These are phyloP conservation scores for Pinus taeda DNA, from an alignment of 75 land plant genomes.

Conservation along the genomic window DNA sequence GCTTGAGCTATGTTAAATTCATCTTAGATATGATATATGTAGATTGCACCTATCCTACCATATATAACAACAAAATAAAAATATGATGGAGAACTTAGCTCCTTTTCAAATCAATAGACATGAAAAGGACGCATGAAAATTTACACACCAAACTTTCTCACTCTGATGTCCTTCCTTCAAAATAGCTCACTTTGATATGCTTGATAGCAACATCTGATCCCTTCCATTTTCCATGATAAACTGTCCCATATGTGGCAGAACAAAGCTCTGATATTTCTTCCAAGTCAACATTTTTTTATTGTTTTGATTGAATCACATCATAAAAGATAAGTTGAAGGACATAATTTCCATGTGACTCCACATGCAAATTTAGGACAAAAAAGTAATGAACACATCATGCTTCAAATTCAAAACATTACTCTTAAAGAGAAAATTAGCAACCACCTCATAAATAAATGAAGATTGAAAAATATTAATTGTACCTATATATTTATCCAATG, in stretches of 20 bases:
- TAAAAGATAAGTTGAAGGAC: not conserved
- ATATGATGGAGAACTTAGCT: not conserved
- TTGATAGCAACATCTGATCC: conserved; percentile 98
- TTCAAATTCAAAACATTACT: conserved; percentile 1
- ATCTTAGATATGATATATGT: conserved; percentile 26
- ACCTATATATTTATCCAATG: conserved; percentile 73
- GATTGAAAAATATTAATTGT: not conserved
- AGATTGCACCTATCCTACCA: not conserved
- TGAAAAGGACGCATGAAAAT: conserved; percentile 10
- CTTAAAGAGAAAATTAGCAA: not conserved
- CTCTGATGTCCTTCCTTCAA: conserved; percentile 71
- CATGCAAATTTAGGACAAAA: not conserved
- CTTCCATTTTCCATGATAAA: conserved; percentile 93
- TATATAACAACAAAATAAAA: conserved; percentile 6
- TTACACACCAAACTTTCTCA: conserved; percentile 63
- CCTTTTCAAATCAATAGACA: not conserved
- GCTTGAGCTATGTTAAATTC: conserved; percentile 27
- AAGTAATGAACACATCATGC: not conserved
- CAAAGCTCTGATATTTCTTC: conserved; percentile 81
- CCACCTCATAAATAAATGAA: not conserved
- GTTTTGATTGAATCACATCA: conserved; percentile 29
- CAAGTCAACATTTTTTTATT: conserved; percentile 67
- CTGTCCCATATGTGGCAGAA: conserved; percentile 82
- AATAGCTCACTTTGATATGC: conserved; percentile 80
- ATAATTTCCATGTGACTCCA: not conserved